A percentile compares a stretch with the other conserved stretches of the same genome.
phyloP scores from a whole-genome alignment of 1,139 yeast genomes.

The Geotrichum candidum region DNA sequence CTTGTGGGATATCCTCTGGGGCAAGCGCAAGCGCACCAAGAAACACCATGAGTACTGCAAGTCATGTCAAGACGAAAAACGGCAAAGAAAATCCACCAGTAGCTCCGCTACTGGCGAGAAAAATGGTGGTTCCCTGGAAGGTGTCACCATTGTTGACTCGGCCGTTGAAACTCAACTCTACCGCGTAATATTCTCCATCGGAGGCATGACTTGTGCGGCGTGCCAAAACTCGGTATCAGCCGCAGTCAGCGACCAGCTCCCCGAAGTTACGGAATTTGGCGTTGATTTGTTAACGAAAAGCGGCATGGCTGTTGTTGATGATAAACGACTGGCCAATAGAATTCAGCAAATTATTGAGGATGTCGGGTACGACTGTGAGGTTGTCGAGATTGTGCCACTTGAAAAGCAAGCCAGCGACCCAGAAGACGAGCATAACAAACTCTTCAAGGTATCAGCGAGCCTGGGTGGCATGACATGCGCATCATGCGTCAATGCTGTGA shows the following conservation, averaged over 20 bases:
- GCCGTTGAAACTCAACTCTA: constrained; percentile 28
- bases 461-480: constrained; percentile 76
- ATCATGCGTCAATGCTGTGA: constrained; percentile 58
- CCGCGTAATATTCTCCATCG: constrained; percentile 50
- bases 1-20: constrained; percentile 23
- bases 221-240: constrained; percentile 48
- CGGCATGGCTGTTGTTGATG: constrained; percentile 32
- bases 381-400: constrained; percentile 57
- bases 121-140: constrained; percentile 14
- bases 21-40: constrained; percentile 21
- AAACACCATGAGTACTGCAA: constrained; percentile 37
- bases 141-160: constrained; percentile 17
- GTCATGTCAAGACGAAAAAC: constrained; percentile 31
- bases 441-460: constrained; percentile 49
- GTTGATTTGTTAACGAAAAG: constrained; percentile 36
- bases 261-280: constrained; percentile 32
- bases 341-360: constrained; percentile 47
- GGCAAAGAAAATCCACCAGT: background rate
- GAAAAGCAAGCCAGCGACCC: constrained; percentile 24
- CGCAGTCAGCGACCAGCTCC: constrained; percentile 39
- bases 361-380: constrained; percentile 51
- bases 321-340: constrained; percentile 48
- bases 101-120: background rate
- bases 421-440: constrained; percentile 10
- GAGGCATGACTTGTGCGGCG: constrained; percentile 64